Base-by-base conservation (phyloP, 805 yeast species). In the Lachancea waltii region DNA sequence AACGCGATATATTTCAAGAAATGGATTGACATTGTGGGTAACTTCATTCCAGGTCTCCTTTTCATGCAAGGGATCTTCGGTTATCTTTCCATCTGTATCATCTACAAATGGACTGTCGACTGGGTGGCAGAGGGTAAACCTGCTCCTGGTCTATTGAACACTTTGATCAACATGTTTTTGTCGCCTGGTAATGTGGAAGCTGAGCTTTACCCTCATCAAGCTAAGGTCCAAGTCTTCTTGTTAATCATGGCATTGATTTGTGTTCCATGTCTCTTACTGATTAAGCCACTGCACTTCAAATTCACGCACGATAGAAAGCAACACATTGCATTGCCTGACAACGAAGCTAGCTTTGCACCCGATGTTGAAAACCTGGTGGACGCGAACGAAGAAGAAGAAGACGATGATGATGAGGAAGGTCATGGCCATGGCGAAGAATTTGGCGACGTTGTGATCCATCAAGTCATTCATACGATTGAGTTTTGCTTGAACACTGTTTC, bases 61-160 rank as follows among this genome's bases (percentile, higher is more conserved):
- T 81, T 81, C 63, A 79, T 81, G 86, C 84, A 79, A 55, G 70
- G 81, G 48, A 81, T 81, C 29, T 81, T 81, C 54, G 89, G 89
- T 11, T 81, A 81, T 54, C 64, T 81, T 32, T 67, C 81, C 4
- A 44, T 80, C n/a, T 67, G 78, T 29, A 80, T 81, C 45, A 68
- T 81, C 29, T 81, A 80, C 63, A 81, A 81, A 60, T 81, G 89
- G 89, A 64, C 75, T 27, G 71, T 75, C 30, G 82, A 81, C 56
- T 81, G 89, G 89, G 59, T 75, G 26, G 73, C 66, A 16, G 72
- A 67, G n/a, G 72, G 57, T 1, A 72, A 69, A 41, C 78, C 77
- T 30, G 85, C 89, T 2, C 89, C 89, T 5, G 79, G 84, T 26
- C 65, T 81, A 48, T 70, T 81, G 46, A 80, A 81, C 56, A 81